Evolutionary conservation across 345 rosid genomes (phyloP).

Genomic region (Ceriops tagal): DNA sequence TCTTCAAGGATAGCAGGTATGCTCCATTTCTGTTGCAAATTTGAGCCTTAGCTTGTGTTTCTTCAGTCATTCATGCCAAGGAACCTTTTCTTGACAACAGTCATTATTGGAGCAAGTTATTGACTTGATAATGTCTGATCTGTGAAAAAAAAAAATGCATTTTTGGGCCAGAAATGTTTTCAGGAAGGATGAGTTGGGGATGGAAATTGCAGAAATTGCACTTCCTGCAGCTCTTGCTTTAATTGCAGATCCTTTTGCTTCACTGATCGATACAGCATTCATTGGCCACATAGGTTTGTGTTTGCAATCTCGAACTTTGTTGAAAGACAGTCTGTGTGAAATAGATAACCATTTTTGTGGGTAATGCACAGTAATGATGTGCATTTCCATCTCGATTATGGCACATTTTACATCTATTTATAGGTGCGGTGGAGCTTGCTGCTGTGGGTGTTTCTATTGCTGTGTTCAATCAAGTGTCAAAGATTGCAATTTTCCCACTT

Average conservation of each 20-base stretch:
- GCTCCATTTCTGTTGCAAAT: neutral
- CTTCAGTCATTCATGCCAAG: neutral
- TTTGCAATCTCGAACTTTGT: neutral
- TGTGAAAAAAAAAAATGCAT: neutral
- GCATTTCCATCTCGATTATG: too few species aligned
- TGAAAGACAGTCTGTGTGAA: neutral
- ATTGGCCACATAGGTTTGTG: slow-evolving; percentile 31
- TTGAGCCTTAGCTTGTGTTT: neutral
- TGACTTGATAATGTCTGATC: neutral
- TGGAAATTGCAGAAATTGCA: slow-evolving; percentile 28
- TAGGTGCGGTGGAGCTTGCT: slow-evolving; percentile 30
- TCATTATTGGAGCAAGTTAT: neutral
- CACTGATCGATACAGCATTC: slow-evolving; percentile 28
- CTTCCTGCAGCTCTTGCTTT: slow-evolving; percentile 33
- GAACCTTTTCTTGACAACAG: neutral
- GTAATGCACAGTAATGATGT: too few species aligned
- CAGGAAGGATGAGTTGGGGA: slow-evolving; percentile 19
- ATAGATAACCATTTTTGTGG: neutral
- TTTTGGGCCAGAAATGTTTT: slow-evolving; percentile 17
- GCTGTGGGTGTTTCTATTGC: slow-evolving; percentile 34
- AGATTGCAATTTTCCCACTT: slow-evolving; percentile 32
- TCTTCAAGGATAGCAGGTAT: slow-evolving; percentile 42
- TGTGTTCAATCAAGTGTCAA: slow-evolving; percentile 31
- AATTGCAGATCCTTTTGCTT: slow-evolving; percentile 33
- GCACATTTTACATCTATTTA: neutral